Evolutionary conservation across 306 rosid genomes (phyloP), one percentile per base, ranked within the genome.

Genomic region (Dalbergia cochinchinensis): DNA sequence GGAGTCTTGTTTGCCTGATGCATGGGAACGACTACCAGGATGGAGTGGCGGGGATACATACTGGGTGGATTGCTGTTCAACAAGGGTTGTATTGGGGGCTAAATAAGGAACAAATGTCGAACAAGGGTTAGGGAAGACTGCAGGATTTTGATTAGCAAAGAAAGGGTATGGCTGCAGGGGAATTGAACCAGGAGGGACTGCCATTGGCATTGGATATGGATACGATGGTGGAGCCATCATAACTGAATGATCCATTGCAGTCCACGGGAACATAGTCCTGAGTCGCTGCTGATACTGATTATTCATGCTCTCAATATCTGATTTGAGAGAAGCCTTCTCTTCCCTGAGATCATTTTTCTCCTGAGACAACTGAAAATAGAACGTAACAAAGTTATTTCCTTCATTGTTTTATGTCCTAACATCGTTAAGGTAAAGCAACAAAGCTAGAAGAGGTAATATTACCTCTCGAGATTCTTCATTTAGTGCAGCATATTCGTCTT

Each of bases 311-410:
- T 90, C 99, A 42, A 91, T 90, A 72, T 95, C 99, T 0, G 89
- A 88, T 74, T 95, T 93, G 73, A 95, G 78, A 69, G 94, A 91
- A 41, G 88, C 88, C 91, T 95, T 93, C 90, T 95, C 99, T 89
- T 93, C 98, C 84, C 94, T 93, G 31, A 95, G 96, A 81, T 95
- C 98, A 83, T 89, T 95, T 86, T 95, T 93, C 91, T 95, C 99
- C 79, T 78, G 89, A 6, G 91, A 83, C 80, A 93, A 85, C 99
- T 95, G 94, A 83, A 71, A 85, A 65, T 59, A 14, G 6, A 78
- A 79, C 4, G 76, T 67, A 51, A 77, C 22, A 34, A 26, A 76
- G 78, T 83, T 11, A 67, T 71, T 22, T 68, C 67, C 3, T 61
- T 66, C 16, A 61, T 53, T 41, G 76, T 18, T 71, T 76, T 31